These are phyloP conservation scores for Pseudogymnoascus sp. DNA, from an alignment of 2,329 filamentous ascomycete genomes.

Conservation along the genomic window DNA sequence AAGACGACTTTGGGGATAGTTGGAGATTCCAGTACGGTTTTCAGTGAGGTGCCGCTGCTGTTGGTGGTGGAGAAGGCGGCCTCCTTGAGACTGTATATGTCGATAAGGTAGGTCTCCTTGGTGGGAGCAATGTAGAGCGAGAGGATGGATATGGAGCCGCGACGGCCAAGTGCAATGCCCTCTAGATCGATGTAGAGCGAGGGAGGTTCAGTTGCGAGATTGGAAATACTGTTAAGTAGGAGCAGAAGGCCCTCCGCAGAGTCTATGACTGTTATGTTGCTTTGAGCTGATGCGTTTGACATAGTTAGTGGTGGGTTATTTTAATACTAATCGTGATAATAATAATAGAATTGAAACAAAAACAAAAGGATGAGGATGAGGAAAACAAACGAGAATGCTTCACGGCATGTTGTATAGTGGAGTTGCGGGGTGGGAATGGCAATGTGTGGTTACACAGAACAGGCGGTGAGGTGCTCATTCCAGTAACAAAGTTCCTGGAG, in stretches of 20 bases:
- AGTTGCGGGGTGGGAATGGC: not conserved
- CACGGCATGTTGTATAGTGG: too few species aligned
- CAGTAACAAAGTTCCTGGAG: not conserved
- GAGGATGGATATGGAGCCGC: constrained; percentile 36
- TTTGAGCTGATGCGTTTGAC: not conserved
- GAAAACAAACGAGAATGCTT: not conserved
- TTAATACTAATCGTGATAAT: not conserved
- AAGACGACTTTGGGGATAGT: constrained; percentile 45
- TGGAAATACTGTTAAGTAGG: constrained; percentile 10
- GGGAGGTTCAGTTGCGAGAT: constrained; percentile 16
- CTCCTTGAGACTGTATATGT: constrained; percentile 31
- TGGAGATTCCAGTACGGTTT: constrained; percentile 37
- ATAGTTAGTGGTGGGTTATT: not conserved
- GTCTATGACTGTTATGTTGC: constrained; percentile 8
- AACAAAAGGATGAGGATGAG: too few species aligned
- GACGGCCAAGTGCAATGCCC: constrained; percentile 32
- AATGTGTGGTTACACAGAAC: not conserved
- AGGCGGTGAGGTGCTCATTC: not conserved
- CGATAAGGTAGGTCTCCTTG: constrained; percentile 32
- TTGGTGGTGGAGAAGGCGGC: constrained; percentile 29
- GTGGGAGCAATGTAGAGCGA: constrained; percentile 27
- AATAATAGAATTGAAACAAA: not conserved
- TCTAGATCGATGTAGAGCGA: constrained; percentile 38
- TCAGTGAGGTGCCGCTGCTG: constrained; percentile 26
- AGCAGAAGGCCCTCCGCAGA: constrained; percentile 10